phyloP scores from a whole-genome alignment of 805 yeast species.

The Barnettozyma sucrosica region DNA sequence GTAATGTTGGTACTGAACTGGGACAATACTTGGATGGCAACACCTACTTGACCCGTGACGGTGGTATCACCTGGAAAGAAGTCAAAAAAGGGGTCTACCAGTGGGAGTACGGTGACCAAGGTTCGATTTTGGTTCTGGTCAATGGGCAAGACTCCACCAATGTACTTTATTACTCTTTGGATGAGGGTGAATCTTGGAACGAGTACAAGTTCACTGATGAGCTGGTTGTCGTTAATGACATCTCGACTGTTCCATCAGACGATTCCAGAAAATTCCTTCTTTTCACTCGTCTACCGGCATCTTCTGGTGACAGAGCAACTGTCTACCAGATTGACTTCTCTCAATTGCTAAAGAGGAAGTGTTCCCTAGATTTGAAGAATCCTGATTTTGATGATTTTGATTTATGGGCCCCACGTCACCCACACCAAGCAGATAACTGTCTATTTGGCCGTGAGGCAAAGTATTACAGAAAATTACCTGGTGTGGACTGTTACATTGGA shows the following conservation, averaged over 20 bases:
- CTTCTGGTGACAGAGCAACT: slow-evolving; percentile 40
- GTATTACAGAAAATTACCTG: slow-evolving; percentile 53
- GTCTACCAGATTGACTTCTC: slow-evolving; percentile 56
- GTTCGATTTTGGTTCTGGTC: slow-evolving; percentile 75
- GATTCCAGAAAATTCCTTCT: slow-evolving; percentile 75
- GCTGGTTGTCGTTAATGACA: slow-evolving; percentile 54
- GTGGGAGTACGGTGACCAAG: slow-evolving; percentile 98
- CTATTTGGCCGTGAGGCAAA: slow-evolving; percentile 65
- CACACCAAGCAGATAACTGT: slow-evolving; percentile 45
- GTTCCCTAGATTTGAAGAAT: slow-evolving; percentile 42
- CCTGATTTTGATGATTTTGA: slow-evolving; percentile 53
- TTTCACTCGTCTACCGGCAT: slow-evolving; percentile 43
- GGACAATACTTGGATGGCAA: slow-evolving; percentile 45
- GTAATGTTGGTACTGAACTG: slow-evolving; percentile 74
- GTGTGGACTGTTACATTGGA: slow-evolving; percentile 60
- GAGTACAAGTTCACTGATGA: slow-evolving; percentile 57
- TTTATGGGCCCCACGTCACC: slow-evolving; percentile 56
- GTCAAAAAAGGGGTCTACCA: slow-evolving; percentile 64
- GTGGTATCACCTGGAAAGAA: slow-evolving; percentile 85
- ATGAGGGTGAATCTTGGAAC: slow-evolving; percentile 76
- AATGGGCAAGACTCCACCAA: slow-evolving; percentile 54
- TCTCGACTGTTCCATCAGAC: slow-evolving; percentile 89
- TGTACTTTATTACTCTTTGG: slow-evolving; percentile 56
- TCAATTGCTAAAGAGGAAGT: slow-evolving; percentile 45
- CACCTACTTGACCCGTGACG: slow-evolving; percentile 82